These are phyloP conservation scores for Trypanosoma avium DNA, from an alignment of 208 protist genomes.

Conservation along the genomic window DNA sequence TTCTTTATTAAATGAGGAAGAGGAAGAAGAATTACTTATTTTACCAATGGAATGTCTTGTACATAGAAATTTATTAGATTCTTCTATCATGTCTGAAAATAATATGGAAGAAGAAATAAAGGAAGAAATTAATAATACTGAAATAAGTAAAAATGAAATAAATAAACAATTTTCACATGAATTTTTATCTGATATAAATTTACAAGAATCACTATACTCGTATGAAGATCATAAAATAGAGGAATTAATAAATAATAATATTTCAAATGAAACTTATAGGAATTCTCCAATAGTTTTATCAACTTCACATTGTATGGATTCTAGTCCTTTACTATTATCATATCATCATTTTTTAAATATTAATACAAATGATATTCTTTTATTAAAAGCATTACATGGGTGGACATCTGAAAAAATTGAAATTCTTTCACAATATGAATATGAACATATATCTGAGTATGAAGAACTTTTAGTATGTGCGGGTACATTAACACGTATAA, in stretches of 20 bases:
- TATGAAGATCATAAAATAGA: conserved; percentile 1
- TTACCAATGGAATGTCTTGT: no score
- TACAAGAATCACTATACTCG: not conserved
- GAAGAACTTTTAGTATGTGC: conserved; percentile 4
- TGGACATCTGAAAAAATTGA: not conserved
- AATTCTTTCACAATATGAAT: not conserved
- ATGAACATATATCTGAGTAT: not conserved
- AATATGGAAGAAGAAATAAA: no score
- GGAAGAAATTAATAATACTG: no score
- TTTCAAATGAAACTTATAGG: not conserved
- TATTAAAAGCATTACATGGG: not conserved
- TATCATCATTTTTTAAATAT: not conserved
- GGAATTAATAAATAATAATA: not conserved
- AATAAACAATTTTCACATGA: not conserved
- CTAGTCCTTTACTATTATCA: not conserved
- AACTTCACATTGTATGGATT: not conserved
- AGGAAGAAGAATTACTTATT: not conserved
- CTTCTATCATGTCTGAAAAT: no score
- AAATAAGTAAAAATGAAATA: no score
- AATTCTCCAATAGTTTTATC: not conserved
- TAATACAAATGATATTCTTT: not conserved
- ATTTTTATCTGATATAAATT: not conserved
- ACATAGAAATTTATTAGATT: no score
- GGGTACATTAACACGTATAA: not conserved
- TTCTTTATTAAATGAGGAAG: not conserved